These are phyloP conservation scores for Pseudopyricularia javanii DNA, from an alignment of 2,329 filamentous ascomycete species.

Conservation along the genomic window DNA sequence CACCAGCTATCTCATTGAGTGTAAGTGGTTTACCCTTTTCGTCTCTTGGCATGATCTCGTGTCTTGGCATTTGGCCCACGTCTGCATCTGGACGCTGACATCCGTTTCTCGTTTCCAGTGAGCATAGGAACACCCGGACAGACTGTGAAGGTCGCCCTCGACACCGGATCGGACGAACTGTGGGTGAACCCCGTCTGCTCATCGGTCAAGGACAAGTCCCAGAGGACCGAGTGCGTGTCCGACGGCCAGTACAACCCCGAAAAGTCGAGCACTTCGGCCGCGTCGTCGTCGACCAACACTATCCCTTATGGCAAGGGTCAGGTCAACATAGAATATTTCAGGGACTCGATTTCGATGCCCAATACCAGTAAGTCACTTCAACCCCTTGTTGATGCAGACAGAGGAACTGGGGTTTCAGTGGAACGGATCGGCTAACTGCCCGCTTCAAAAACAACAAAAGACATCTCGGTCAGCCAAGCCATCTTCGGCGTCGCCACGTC, in stretches of 20 bases:
- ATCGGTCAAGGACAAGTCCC: conserved; percentile 20
- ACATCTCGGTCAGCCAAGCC: conserved; percentile 12
- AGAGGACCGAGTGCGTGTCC: conserved; percentile 21
- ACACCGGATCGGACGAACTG: conserved; percentile 41
- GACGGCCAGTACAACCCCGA: conserved; percentile 23
- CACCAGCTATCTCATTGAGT: conserved; percentile 5
- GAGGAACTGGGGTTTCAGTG: too few relatives aligned
- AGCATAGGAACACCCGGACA: conserved; percentile 36
- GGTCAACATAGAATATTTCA: conserved; percentile 15
- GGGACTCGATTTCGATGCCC: conserved; percentile 16
- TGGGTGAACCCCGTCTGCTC: conserved; percentile 47
- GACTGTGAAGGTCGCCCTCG: conserved; percentile 31
- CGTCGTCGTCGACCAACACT: conserved; percentile 6
- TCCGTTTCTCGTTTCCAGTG: conserved; percentile 13
- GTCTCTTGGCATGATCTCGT: not conserved
- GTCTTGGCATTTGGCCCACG: not conserved
- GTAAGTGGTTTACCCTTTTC: not conserved
- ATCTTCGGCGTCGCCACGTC: conserved; percentile 17
- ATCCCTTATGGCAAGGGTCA: conserved; percentile 18
- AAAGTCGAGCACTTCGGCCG: conserved; percentile 11
- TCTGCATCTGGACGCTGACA: not conserved
- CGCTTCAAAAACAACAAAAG: conserved; percentile 1
- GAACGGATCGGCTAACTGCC: too few relatives aligned
- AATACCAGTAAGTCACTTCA: conserved; percentile 14
- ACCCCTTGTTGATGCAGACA: too few relatives aligned